These are phyloP conservation scores for Peziza echinospora DNA, from an alignment of 495 filamentous ascomycete genomes.

Conservation along the genomic window DNA sequence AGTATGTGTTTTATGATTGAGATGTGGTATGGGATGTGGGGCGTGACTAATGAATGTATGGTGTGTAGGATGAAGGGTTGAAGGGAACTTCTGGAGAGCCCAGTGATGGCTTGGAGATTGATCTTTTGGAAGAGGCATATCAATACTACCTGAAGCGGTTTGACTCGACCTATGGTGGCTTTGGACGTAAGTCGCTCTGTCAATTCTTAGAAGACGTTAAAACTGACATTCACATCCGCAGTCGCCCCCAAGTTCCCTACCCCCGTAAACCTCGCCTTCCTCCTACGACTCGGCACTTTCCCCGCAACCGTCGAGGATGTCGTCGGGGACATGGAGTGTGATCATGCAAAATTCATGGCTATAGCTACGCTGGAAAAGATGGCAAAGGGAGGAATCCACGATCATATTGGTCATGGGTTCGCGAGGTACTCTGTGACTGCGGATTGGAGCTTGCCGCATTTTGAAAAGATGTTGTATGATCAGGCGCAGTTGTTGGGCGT, in stretches of 20 bases:
- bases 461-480: conserved; percentile 97
- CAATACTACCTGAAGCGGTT: conserved; percentile 57
- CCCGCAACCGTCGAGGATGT: conserved; percentile 55
- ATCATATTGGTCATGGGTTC: conserved; percentile 85
- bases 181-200: conserved; percentile 27
- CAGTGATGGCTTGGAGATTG: conserved; percentile 54
- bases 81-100: conserved; percentile 25
- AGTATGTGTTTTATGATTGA: conserved; percentile 6
- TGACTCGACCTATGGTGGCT: conserved; percentile 60
- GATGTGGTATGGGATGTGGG: conserved; percentile 19
- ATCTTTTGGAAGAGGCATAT: conserved; percentile 78
- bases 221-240: not conserved
- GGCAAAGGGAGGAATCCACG: conserved; percentile 67
- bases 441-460: conserved; percentile 85
- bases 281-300: conserved; percentile 55
- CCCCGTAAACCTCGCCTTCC: conserved; percentile 60
- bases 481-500: conserved; percentile 71
- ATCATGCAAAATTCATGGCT: conserved; percentile 58
- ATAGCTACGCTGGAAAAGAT: conserved; percentile 57
- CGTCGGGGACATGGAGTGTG: conserved; percentile 61
- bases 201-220: not conserved
- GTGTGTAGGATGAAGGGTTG: conserved; percentile 21
- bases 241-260: conserved; percentile 75
- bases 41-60: conserved; percentile 37
- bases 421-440: conserved; percentile 72